phyloP scores from a whole-genome alignment of 352 stramenopile species.

The Phytophthora meadii region DNA sequence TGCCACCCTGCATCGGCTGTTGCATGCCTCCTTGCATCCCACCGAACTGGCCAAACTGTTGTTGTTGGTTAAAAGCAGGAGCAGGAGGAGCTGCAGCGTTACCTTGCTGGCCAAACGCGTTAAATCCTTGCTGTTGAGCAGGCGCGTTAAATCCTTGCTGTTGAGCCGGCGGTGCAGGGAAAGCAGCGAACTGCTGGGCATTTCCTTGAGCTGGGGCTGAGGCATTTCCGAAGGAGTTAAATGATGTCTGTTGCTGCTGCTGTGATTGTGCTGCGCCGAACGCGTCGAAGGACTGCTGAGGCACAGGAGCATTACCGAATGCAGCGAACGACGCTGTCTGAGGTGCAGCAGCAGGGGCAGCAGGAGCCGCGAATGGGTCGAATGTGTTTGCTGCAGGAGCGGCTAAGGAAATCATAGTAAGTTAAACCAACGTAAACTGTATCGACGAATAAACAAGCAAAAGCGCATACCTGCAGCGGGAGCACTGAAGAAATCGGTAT shows the following conservation, averaged over 20 bases:
- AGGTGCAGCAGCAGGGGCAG: conserved; percentile 25
- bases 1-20: conserved; percentile 44
- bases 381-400: conserved; percentile 52
- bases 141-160: conserved; percentile 56
- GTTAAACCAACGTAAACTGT: neutral
- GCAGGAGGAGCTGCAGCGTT: conserved; percentile 38
- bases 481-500: conserved; percentile 79
- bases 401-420: conserved; percentile 15
- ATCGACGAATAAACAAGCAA: conserved; percentile 1
- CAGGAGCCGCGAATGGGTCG: conserved; percentile 69
- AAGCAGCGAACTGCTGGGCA: conserved; percentile 51
- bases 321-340: conserved; percentile 43
- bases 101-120: conserved; percentile 55
- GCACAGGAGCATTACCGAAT: conserved; percentile 44
- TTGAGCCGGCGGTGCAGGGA: conserved; percentile 45
- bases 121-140: conserved; percentile 56
- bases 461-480: conserved; percentile 39
- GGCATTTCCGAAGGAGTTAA: conserved; percentile 66
- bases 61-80: conserved; percentile 61
- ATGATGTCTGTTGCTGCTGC: conserved; percentile 47
- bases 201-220: conserved; percentile 35
- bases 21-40: conserved; percentile 50
- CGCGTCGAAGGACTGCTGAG: conserved; percentile 65
- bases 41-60: conserved; percentile 55
- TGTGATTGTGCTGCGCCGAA: conserved; percentile 55